These are phyloP conservation scores for Botrytis sinoallii DNA, from an alignment of 2,329 filamentous ascomycete species.

Conservation along the genomic window DNA sequence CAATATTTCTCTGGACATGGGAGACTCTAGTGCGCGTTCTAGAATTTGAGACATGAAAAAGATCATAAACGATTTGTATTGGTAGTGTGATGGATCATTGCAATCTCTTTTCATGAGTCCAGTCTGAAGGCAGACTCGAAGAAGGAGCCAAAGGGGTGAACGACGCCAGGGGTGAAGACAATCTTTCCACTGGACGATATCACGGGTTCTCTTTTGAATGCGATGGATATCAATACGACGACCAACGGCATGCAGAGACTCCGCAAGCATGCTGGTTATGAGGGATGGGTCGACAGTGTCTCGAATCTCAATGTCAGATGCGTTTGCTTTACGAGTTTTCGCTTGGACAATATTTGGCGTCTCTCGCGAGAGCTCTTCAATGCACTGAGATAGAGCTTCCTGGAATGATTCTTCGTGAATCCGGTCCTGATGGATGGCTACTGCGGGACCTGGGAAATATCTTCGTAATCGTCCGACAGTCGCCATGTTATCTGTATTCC, in stretches of 20 bases:
- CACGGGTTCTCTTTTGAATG: constrained; percentile 52
- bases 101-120: background rate
- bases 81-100: background rate
- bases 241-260: constrained; percentile 44
- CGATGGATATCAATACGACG: constrained; percentile 25
- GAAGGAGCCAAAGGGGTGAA: constrained; percentile 53
- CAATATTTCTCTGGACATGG: constrained; percentile 35
- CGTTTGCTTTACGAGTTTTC: constrained; percentile 30
- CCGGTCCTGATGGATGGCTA: background rate
- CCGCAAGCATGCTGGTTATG: constrained; percentile 51
- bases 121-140: constrained; percentile 50
- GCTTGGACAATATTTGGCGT: constrained; percentile 18
- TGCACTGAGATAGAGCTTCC: constrained; percentile 21
- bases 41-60: constrained; percentile 44
- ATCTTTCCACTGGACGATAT: constrained; percentile 49
- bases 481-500: constrained; percentile 40
- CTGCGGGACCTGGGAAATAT: constrained; percentile 44
- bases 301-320: constrained; percentile 44
- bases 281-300: constrained; percentile 50
- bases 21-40: constrained; percentile 22
- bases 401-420: constrained; percentile 24
- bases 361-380: constrained; percentile 22
- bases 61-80: constrained; percentile 53
- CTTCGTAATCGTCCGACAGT: constrained; percentile 43
- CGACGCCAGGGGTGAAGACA: constrained; percentile 46